A percentile compares a stretch with the other conserved stretches of the same genome.
phyloP scores from a whole-genome alignment of 257 asterid genomes.

The Apocynum venetum region DNA sequence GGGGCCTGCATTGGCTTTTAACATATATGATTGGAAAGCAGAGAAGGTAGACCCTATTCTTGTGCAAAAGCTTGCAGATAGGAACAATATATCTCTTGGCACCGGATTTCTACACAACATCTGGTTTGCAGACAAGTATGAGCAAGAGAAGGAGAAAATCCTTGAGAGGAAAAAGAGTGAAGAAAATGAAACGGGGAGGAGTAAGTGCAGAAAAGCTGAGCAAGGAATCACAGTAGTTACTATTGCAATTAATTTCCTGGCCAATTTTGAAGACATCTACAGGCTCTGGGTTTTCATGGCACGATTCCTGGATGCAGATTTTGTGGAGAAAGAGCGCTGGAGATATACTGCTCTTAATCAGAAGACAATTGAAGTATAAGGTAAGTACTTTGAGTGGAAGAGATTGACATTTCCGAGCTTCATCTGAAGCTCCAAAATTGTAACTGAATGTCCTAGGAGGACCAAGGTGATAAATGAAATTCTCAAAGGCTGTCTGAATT shows the following conservation, averaged over 20 bases:
- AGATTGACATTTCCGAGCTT: neutral
- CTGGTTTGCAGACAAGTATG: slow-evolving; percentile 57
- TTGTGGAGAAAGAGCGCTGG: slow-evolving; percentile 94
- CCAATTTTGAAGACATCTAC: slow-evolving; percentile 73
- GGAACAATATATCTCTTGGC: slow-evolving; percentile 65
- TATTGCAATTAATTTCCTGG: slow-evolving; percentile 70
- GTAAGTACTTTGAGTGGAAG: neutral
- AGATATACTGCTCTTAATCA: slow-evolving; percentile 83
- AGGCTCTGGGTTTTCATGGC: slow-evolving; percentile 81
- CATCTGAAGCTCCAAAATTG: neutral
- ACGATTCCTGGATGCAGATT: slow-evolving; percentile 86
- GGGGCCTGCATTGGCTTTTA: slow-evolving; percentile 87
- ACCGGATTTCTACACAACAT: slow-evolving; percentile 52
- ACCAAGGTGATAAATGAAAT: neutral
- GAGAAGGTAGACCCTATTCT: slow-evolving; percentile 74
- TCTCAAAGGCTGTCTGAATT: neutral
- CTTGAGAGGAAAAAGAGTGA: slow-evolving; percentile 30
- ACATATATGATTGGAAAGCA: slow-evolving; percentile 80
- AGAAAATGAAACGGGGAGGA: slow-evolving; percentile 24
- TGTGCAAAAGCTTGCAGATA: slow-evolving; percentile 85
- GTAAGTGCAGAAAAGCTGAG: slow-evolving; percentile 25
- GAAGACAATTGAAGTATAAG: slow-evolving; percentile 64
- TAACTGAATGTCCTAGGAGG: neutral
- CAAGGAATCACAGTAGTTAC: slow-evolving; percentile 55
- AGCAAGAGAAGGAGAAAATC: slow-evolving; percentile 37